These are phyloP conservation scores for Friedmanniomyces endolithicus DNA, from an alignment of 495 filamentous ascomycete genomes.

Conservation along the genomic window DNA sequence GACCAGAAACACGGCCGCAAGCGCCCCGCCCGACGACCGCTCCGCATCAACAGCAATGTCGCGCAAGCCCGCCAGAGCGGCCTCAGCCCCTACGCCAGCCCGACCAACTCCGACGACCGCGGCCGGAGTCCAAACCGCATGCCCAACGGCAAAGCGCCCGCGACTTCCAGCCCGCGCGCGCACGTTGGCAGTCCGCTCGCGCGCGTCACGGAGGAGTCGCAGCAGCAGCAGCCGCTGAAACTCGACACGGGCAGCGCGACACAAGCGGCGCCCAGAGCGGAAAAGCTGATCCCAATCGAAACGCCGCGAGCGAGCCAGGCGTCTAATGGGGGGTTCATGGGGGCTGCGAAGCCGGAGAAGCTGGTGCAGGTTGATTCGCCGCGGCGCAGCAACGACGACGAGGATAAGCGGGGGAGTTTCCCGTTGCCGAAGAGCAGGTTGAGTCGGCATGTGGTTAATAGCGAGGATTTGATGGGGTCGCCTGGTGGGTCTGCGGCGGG, in stretches of 20 bases:
- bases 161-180: constrained; percentile 25
- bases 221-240: constrained; percentile 24
- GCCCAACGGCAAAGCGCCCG: constrained; percentile 21
- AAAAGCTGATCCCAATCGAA: constrained; percentile 9
- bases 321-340: too few species aligned
- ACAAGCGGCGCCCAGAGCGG: not conserved
- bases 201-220: constrained; percentile 30
- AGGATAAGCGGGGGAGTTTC: constrained; percentile 12
- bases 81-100: constrained; percentile 28
- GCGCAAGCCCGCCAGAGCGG: constrained; percentile 17
- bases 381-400: not conserved
- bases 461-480: not conserved
- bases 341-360: constrained; percentile 1
- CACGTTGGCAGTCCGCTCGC: constrained; percentile 32
- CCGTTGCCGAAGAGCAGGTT: constrained; percentile 13
- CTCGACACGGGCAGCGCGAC: constrained; percentile 17
- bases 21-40: constrained; percentile 14
- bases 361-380: constrained; percentile 8
- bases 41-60: constrained; percentile 29
- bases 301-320: constrained; percentile 17
- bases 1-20: constrained; percentile 83
- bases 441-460: constrained; percentile 6
- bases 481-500: not conserved
- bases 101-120: constrained; percentile 25
- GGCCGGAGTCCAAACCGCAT: constrained; percentile 31